Conservation (phyloP, 1,284 basidiomycete species). For the Boletus austroedulis region DNA sequence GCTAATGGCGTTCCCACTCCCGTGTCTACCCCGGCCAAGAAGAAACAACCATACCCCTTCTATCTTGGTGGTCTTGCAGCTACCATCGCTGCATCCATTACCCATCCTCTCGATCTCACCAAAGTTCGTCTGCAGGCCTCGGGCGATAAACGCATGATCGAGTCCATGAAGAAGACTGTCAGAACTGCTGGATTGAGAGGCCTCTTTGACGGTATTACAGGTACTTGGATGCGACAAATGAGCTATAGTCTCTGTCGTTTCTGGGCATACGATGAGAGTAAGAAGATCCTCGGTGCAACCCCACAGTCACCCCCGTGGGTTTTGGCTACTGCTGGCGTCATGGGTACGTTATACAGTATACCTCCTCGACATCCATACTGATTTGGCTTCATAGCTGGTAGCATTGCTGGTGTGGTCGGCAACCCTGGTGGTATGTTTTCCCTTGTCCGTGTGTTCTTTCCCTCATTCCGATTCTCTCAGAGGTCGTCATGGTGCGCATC, state of each 20-base stretch:
- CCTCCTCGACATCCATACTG: neutral
- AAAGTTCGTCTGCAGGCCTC: conserved; percentile 86
- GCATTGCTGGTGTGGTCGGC: conserved; percentile 79
- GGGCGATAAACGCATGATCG: conserved; percentile 83
- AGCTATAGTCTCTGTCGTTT: conserved; percentile 90
- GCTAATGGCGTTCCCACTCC: conserved; percentile 8
- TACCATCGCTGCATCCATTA: conserved; percentile 35
- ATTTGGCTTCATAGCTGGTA: conserved; percentile 68
- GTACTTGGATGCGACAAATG: conserved; percentile 91
- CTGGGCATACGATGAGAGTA: conserved; percentile 91
- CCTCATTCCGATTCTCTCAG: conserved; percentile 35
- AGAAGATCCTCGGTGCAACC: conserved; percentile 69
- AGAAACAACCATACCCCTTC: conserved; percentile 50
- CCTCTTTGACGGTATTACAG: conserved; percentile 83
- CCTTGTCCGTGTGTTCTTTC: neutral
- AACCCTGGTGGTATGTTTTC: conserved; percentile 73
- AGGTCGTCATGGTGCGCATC: conserved; percentile 71
- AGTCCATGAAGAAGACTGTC: conserved; percentile 74
- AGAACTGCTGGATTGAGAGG: conserved; percentile 72
- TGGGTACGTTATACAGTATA: conserved; percentile 53
- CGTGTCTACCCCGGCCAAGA: conserved; percentile 14
- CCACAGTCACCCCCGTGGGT: conserved; percentile 57
- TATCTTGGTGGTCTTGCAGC: conserved; percentile 45
- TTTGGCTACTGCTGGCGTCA: conserved; percentile 75
- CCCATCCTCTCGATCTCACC: conserved; percentile 77